phyloP scores from a whole-genome alignment of 306 rosid genomes.

The Vicia sativa region DNA sequence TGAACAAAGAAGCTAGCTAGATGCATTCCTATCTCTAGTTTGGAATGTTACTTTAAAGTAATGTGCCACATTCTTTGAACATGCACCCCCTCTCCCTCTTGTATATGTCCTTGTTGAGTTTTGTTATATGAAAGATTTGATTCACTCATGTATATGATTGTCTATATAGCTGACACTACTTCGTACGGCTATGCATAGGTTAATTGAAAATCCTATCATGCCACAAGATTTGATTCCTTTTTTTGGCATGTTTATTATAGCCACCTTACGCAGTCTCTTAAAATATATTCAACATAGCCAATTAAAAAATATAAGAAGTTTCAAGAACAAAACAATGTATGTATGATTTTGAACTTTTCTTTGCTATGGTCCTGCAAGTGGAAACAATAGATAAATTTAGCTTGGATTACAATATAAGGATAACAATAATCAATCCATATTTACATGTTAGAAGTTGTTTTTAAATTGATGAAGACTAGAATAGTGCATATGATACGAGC shows the following conservation, averaged over 20 bases:
- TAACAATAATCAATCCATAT: no score
- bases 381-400: no score
- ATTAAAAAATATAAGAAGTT: background rate
- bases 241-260: background rate
- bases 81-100: slow-evolving; percentile 51
- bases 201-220: slow-evolving; percentile 6
- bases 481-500: no score
- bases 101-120: background rate
- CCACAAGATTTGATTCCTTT: slow-evolving; percentile 30
- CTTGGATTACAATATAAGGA: no score
- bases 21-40: slow-evolving; percentile 52
- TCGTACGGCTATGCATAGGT: slow-evolving; percentile 1
- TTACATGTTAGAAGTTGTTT: no score
- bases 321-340: no score
- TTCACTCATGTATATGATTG: slow-evolving; percentile 35
- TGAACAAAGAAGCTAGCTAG: slow-evolving; percentile 37
- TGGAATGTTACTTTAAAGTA: slow-evolving; percentile 56
- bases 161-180: slow-evolving; percentile 35
- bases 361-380: no score
- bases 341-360: no score
- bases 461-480: no score
- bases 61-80: slow-evolving; percentile 46
- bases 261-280: background rate
- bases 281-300: background rate
- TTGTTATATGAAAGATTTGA: slow-evolving; percentile 42